Percentiles rank a stretch among this genome's conserved stretches.
Conservation (phyloP, 1,284 basidiomycete genomes). For the Papiliotrema laurentii region DNA sequence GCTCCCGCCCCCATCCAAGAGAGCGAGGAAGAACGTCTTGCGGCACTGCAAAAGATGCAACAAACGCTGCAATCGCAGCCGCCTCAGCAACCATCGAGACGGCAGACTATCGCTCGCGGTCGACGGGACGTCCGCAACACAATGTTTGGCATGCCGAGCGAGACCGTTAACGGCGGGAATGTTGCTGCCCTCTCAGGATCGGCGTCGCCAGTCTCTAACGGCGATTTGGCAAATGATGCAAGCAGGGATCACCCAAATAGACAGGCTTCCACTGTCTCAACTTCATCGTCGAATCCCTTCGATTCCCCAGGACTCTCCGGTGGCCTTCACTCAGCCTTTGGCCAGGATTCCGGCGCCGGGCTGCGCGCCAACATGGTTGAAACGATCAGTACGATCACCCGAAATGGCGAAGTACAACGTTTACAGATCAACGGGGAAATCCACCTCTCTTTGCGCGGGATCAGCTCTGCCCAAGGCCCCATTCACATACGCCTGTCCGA, state of each 20-base stretch:
- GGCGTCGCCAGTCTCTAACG: too few species aligned
- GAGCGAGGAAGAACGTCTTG: conserved; percentile 49
- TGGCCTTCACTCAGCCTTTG: conserved; percentile 4
- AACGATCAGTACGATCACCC: conserved; percentile 52
- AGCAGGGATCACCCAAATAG: too few species aligned
- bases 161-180: too few species aligned
- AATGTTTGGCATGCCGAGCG: conserved; percentile 43
- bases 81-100: conserved; percentile 31
- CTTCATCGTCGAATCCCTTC: conserved; percentile 41
- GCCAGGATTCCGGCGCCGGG: conserved; percentile 22
- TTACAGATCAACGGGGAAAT: conserved; percentile 55
- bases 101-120: conserved; percentile 49
- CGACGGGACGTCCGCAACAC: conserved; percentile 52
- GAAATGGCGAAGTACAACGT: conserved; percentile 42
- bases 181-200: too few species aligned
- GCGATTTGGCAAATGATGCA: too few species aligned
- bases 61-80: conserved; percentile 44
- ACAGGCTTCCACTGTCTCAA: conserved; percentile 25
- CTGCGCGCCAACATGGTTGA: conserved; percentile 50
- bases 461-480: conserved; percentile 14
- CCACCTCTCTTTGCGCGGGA: conserved; percentile 24
- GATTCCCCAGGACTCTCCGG: conserved; percentile 28
- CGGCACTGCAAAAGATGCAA: conserved; percentile 52
- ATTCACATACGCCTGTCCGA: conserved; percentile 49
- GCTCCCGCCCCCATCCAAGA: conserved; percentile 49